Base-by-base conservation (phyloP, 192 early-diverging fungal genomes). In the Backusella luteola region DNA sequence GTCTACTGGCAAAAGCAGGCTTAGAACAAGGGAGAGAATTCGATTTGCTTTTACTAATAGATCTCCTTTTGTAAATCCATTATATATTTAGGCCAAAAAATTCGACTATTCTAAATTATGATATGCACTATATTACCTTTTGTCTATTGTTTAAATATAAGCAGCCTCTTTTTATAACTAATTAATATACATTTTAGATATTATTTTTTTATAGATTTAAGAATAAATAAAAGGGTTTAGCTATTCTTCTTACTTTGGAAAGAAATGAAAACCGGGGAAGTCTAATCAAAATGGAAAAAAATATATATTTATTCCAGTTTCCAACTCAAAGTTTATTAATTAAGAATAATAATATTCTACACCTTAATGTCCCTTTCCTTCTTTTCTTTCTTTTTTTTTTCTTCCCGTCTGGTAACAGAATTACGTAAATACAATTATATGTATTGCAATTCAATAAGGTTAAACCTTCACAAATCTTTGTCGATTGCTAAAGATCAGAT, bases 51-150 rank as follows among this genome's bases (percentile, higher is more conserved):
- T 29, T 63, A 8, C 9, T 29, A 29, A 12, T 2, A 29, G 26
- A 29, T 11, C 19, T 29, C 56, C 56, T 63, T 63, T 63, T 63
- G 56, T 29, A 12, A 63, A 63, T 63, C 23, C 14, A 29, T 63
- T 63, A 63, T 63, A 63, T 63, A 63, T 63, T 63, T 26, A 63
- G 56, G 11, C 46, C 14, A 63, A 63, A 23, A 63, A 63, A 63
- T 63, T 63, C 56, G 21, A 63, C 26, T 29, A 26, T 12, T 63
- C 23, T 14, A 63, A 63, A 63, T 63, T 63, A 63, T 63, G 56
- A 63, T 29, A 63, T 63, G 56, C 56, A 63, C 56, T 63, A 29
- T 63, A 63, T 9, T 21, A 21, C 17, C 19, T 53, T 53, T n/a
- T 53, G 21, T 26, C 23, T 26, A 26, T 63, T 29, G n/a, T 63